A percentile compares a stretch with the other conserved stretches of the same genome.
These are phyloP conservation scores for Colletotrichum orbiculare DNA, from an alignment of 2,329 filamentous ascomycete species.

Conservation along the genomic window DNA sequence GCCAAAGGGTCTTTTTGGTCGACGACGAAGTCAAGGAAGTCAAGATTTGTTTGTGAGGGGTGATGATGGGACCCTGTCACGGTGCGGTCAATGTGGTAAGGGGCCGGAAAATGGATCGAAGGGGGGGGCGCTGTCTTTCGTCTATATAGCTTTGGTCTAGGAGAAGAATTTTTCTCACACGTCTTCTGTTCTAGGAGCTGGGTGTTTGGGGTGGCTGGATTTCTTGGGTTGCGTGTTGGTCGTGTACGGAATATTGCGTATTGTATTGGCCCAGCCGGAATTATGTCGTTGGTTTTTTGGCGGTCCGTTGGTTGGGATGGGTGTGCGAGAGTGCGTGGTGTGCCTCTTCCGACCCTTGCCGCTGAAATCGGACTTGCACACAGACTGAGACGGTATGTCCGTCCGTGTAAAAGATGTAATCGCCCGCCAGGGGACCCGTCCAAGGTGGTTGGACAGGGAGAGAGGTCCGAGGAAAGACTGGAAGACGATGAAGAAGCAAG, in stretches of 20 bases:
- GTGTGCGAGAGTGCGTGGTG: constrained; percentile 1
- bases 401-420: constrained; percentile 6
- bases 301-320: constrained; percentile 11
- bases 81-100: constrained; percentile 10
- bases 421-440: constrained; percentile 28
- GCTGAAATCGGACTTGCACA: too few species aligned
- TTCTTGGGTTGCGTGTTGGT: background rate
- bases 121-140: constrained; percentile 7
- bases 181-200: background rate
- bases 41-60: background rate
- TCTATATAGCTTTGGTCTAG: constrained; percentile 17
- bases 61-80: background rate
- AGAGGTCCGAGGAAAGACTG: background rate
- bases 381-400: too few species aligned
- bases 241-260: background rate
- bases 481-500: background rate
- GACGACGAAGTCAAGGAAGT: constrained; percentile 2
- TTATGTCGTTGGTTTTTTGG: constrained; percentile 11
- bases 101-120: constrained; percentile 22
- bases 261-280: constrained; percentile 20
- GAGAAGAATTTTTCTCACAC: background rate
- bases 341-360: background rate
- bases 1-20: background rate
- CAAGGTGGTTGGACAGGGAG: constrained; percentile 7
- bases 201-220: constrained; percentile 15